Evolutionary conservation across 2,329 filamentous ascomycete species (phyloP).

Genomic region (Nemania sp.): DNA sequence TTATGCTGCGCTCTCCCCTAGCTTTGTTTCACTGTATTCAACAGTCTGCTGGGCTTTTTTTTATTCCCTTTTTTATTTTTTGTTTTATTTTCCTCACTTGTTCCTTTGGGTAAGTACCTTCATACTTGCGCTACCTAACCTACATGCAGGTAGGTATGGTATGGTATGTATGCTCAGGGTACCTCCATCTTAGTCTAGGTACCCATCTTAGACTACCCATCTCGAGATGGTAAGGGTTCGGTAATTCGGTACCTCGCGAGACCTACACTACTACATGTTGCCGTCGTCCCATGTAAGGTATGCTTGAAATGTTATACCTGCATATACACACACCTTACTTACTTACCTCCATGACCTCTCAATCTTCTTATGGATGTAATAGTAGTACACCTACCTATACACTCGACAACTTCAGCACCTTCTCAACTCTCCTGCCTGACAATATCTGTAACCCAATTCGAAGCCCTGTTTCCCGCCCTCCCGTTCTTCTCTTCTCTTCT

Average conservation of each 20-base stretch:
- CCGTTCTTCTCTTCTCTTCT: neutral
- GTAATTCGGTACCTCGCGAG: constrained; percentile 9
- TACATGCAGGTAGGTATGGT: too few relatives aligned
- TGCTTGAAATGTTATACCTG: neutral
- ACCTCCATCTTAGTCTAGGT: neutral
- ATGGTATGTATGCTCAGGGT: neutral
- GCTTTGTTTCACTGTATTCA: constrained; percentile 25
- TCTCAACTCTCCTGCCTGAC: constrained; percentile 4
- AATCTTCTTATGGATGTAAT: neutral
- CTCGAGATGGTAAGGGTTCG: neutral
- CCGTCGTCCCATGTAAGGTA: constrained; percentile 2
- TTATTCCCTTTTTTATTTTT: constrained; percentile 13
- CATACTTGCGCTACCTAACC: too few relatives aligned
- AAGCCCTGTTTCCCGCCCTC: neutral
- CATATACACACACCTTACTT: neutral
- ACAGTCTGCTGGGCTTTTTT: constrained; percentile 1
- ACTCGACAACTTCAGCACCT: constrained; percentile 12
- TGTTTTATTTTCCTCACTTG: too few relatives aligned
- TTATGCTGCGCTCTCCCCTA: constrained; percentile 19
- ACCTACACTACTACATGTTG: neutral
- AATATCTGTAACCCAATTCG: constrained; percentile 7
- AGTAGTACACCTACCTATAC: neutral
- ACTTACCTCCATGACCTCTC: constrained; percentile 6
- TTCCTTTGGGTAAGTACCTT: neutral
- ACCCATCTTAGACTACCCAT: too few relatives aligned